Base-by-base conservation (phyloP, 2,329 filamentous ascomycete species). In the Chaetomiaceae sp. region DNA sequence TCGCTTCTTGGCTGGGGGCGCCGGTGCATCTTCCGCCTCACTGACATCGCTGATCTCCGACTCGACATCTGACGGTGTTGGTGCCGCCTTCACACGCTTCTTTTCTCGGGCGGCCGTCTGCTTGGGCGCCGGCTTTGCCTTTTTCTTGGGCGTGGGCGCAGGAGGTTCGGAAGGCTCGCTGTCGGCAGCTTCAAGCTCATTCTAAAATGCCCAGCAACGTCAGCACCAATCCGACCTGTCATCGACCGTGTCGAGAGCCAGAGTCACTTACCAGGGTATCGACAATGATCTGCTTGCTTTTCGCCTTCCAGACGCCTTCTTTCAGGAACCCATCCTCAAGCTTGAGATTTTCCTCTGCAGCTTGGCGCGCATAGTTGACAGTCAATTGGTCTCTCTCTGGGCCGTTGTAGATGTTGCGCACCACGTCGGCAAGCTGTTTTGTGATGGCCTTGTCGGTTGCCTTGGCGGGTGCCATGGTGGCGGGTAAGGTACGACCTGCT, bases 271-370 rank as follows among this genome's bases (percentile, higher is more conserved):
- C 81, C n/a, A 77, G 73, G 42, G 72, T 68, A 16, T 68, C 66
- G 46, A 76, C 76, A 55, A 85, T 81, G n/a, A 83, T 59, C 1
- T 65, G 62, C 60, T 83, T 84, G 63, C 79, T 83, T 57, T 70
- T 75, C 4, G 67, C 63, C 62, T 84, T 83, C 82, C 82, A 85
- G 14, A 74, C 65, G 0, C 56, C 65, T 2, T 62, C 56, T 13
- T 68, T 67, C 44, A 84, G 74, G 55, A 82, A 81, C 0, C 72
- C 76, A 1, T 72, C 65, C 0, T 75, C 70, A 2, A 84, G 70
- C 1, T 62, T 65, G 1, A 79, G 65, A 38, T 74, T 65, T 25
- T 74, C 65, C 53, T 81, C 78, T 2, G 72, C 75, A 39, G 67
- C 68, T 53, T 75, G 73, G 49, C 82, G 79, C 48, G 82, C 73